A percentile compares a stretch with the other conserved stretches of the same genome.
Evolutionary conservation across 495 filamentous ascomycete genomes (phyloP).

Genomic region (Bathelium albidoporum): DNA sequence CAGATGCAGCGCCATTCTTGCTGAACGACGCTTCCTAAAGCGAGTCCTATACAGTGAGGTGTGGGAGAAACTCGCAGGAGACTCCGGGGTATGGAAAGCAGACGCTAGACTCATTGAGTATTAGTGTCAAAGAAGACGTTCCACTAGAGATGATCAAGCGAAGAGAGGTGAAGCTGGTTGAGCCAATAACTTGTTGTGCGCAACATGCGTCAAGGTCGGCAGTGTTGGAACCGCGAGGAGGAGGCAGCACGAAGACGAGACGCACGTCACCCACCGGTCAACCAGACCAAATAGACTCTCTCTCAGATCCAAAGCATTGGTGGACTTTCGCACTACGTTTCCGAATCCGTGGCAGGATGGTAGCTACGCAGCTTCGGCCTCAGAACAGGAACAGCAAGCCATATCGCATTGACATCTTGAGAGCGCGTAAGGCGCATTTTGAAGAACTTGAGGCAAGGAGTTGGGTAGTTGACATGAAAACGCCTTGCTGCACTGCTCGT

Average conservation of each 20-base stretch:
- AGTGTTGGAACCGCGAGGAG: not conserved
- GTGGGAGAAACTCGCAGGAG: too few relatives aligned
- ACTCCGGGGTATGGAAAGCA: too few relatives aligned
- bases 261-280: not conserved
- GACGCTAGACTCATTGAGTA: too few relatives aligned
- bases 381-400: not conserved
- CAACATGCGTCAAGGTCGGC: too few relatives aligned
- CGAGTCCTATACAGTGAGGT: too few relatives aligned
- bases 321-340: too few relatives aligned
- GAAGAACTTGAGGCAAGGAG: not conserved
- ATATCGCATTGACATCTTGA: not conserved
- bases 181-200: too few relatives aligned
- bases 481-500: not conserved
- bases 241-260: not conserved
- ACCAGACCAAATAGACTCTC: not conserved
- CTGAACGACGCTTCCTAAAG: too few relatives aligned
- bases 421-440: not conserved
- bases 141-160: not conserved
- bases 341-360: too few relatives aligned
- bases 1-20: not conserved
- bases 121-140: not conserved
- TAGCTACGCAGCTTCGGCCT: too few relatives aligned
- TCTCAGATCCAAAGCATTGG: not conserved
- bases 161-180: too few relatives aligned
- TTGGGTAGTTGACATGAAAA: not conserved